Percentiles rank a stretch among this genome's conserved stretches.
phyloP scores from a whole-genome alignment of 2,329 filamentous ascomycete species.

The Penicillium paneum region DNA sequence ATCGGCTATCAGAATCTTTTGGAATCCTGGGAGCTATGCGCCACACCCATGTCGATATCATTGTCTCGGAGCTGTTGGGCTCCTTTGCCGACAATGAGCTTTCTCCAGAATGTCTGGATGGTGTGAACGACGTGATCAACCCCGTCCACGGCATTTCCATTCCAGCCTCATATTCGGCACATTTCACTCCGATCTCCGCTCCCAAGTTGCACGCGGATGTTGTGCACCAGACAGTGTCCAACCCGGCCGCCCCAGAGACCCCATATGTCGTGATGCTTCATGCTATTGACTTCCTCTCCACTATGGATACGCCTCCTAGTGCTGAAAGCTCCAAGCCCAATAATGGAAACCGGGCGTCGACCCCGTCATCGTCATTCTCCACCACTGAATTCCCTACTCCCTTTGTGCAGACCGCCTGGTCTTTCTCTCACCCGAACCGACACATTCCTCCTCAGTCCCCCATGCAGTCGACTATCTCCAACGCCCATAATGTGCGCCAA shows the following conservation, averaged over 20 bases:
- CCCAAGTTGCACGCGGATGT: slow-evolving; percentile 84
- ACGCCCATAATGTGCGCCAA: slow-evolving; percentile 86
- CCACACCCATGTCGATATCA: slow-evolving; percentile 66
- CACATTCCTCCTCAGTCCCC: slow-evolving; percentile 35
- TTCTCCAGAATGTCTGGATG: slow-evolving; percentile 92
- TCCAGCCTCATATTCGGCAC: slow-evolving; percentile 86
- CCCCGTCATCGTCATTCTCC: slow-evolving; percentile 26
- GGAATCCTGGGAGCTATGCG: slow-evolving; percentile 47
- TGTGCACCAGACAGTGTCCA: slow-evolving; percentile 57
- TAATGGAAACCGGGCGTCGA: slow-evolving; percentile 27
- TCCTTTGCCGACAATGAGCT: slow-evolving; percentile 98
- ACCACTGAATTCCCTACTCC: slow-evolving; percentile 35
- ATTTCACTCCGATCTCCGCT: slow-evolving; percentile 85
- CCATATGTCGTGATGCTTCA: slow-evolving; percentile 94
- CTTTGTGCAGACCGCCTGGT: slow-evolving; percentile 44
- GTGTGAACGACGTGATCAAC: slow-evolving; percentile 85
- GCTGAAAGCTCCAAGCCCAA: slow-evolving; percentile 19
- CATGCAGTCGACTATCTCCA: slow-evolving; percentile 58
- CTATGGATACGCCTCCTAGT: slow-evolving; percentile 50
- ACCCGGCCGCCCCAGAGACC: slow-evolving; percentile 75
- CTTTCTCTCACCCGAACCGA: slow-evolving; percentile 44
- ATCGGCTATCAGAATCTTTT: slow-evolving; percentile 12
- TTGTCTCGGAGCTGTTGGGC: slow-evolving; percentile 86
- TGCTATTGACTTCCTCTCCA: slow-evolving; percentile 80
- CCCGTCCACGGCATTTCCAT: slow-evolving; percentile 85